phyloP scores from a whole-genome alignment of 2,329 filamentous ascomycete species.

The Phialemoniopsis sp. region DNA sequence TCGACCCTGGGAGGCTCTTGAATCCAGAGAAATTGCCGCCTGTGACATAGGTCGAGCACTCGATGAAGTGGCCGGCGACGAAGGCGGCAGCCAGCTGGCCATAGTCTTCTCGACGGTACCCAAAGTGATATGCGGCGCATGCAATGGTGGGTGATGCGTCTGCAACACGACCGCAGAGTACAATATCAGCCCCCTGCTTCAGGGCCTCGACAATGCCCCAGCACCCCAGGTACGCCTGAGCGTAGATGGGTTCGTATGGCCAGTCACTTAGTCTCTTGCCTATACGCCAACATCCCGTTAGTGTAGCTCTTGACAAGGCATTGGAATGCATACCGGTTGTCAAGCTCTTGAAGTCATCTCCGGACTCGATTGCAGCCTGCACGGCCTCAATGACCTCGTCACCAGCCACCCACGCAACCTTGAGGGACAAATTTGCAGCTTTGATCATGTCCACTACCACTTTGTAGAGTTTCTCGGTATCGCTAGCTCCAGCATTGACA shows the following conservation, averaged over 20 bases:
- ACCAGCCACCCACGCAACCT: constrained; percentile 26
- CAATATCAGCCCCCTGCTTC: constrained; percentile 10
- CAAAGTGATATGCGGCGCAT: constrained; percentile 9
- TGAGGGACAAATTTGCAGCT: constrained; percentile 15
- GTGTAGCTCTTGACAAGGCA: constrained; percentile 7
- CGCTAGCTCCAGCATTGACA: constrained; percentile 25
- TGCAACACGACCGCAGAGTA: constrained; percentile 14
- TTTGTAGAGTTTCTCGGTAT: constrained; percentile 16
- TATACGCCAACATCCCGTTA: no score
- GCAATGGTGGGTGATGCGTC: constrained; percentile 13
- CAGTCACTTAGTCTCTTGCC: no score
- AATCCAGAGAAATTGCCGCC: constrained; percentile 41
- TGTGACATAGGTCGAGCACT: constrained; percentile 29
- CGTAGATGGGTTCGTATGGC: constrained; percentile 12
- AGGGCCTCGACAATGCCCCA: constrained; percentile 22
- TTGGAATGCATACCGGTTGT: not conserved
- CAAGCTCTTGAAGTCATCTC: constrained; percentile 8
- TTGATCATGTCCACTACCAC: constrained; percentile 10
- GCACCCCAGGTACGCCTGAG: constrained; percentile 35
- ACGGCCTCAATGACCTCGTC: constrained; percentile 19
- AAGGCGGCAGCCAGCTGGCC: constrained; percentile 8
- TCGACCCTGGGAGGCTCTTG: no score
- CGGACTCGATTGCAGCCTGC: constrained; percentile 5
- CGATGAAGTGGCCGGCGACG: constrained; percentile 11
- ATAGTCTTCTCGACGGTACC: constrained; percentile 5